Base-by-base conservation (phyloP, 2,329 filamentous ascomycete species). In the Thermoascus crustaceus region DNA sequence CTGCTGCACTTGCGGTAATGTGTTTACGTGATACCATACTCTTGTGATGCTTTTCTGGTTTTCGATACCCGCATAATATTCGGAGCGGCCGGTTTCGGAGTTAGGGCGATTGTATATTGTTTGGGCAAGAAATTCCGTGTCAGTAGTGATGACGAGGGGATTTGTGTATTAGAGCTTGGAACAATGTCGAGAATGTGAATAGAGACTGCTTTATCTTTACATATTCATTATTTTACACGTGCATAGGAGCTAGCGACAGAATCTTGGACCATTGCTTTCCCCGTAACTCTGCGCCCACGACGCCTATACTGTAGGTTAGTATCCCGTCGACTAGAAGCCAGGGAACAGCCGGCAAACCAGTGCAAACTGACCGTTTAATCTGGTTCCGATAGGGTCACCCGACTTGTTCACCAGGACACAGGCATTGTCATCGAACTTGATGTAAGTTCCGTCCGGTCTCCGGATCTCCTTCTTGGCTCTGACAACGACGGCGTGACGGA, bases 191-290 rank as follows among this genome's bases (percentile, higher is more conserved):
- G 26, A 20, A 30, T 17, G 11, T 34, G 13, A 11, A 14, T 21
- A 22, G 11, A 11, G 5, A 21, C 11, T 16, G 26, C 24, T 27
- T 29, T 9, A 17, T 22, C 21, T 32, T 24, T 35, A n/a, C 7
- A n/a, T n/a, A n/a, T n/a, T n/a, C n/a, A 57, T 43, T 58, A 57
- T 51, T 43, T 63, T 74, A 84, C 59, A 84, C 66, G 64, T 85
- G 78, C 75, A 83, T 79, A 30, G 91, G 89, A 36, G 91, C 91
- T 73, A 98, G 76, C 50, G 85, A 94, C 58, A 98, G 66, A 53
- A 98, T 96, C 76, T 96, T 98, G 53, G 87, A 94, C 91, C 91
- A 98, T 68, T 94, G 82, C 73, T 85, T 91, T 58, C 85, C 78
- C 59, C 85, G 80, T 61, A 98, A 66, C 69, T 98, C 91, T 19